Percentiles rank a stretch among this genome's conserved stretches.
These are phyloP conservation scores for Spongiforma sp. DNA, from an alignment of 1,284 basidiomycete species.

Conservation along the genomic window DNA sequence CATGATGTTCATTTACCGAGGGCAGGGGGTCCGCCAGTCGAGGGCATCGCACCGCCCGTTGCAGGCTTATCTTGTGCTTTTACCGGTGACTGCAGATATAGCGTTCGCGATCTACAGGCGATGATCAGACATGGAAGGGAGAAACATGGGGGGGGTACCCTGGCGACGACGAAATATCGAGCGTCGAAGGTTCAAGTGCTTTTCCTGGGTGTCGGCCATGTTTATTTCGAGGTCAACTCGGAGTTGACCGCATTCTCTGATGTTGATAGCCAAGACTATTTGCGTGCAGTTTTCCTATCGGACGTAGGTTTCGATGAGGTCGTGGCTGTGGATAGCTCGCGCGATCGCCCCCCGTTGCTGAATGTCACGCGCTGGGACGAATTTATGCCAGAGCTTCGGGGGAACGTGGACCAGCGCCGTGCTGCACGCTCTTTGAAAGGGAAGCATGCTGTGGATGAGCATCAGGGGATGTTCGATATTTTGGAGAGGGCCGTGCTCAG, in stretches of 20 bases:
- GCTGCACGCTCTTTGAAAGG: not conserved
- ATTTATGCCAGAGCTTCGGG: not conserved
- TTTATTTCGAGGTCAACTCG: conserved; percentile 13
- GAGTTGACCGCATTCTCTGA: not conserved
- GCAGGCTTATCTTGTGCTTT: not conserved
- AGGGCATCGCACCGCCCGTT: not conserved
- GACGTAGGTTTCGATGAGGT: not conserved
- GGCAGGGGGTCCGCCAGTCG: not conserved
- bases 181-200: not conserved
- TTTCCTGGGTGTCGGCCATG: not conserved
- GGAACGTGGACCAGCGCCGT: not conserved
- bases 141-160: not conserved
- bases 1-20: not conserved
- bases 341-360: conserved; percentile 6
- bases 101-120: not conserved
- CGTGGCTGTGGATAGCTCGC: not conserved
- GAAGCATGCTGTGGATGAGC: not conserved
- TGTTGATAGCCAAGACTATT: not conserved
- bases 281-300: conserved; percentile 3
- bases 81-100: conserved; percentile 4
- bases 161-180: not conserved
- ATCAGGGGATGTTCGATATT: not conserved
- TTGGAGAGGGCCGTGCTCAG: not conserved
- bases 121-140: conserved; percentile 9
- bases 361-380: conserved; percentile 14